phyloP scores from a whole-genome alignment of 2,329 filamentous ascomycete species.

The Colletotrichum karsti region DNA sequence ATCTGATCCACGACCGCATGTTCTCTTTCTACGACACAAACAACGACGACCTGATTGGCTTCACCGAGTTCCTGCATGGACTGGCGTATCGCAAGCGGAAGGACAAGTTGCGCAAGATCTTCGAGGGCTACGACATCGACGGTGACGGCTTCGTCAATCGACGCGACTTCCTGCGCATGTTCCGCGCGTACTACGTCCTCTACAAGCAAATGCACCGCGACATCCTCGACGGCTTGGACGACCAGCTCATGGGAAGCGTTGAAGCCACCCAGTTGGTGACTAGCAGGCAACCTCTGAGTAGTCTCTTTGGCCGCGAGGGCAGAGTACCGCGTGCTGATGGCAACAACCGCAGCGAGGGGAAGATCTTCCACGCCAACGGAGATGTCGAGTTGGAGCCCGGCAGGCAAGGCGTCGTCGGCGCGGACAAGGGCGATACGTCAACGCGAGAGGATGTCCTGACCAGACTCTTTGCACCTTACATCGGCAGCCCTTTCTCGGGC shows the following conservation, averaged over 20 bases:
- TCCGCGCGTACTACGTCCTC: conserved; percentile 89
- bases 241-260: conserved; percentile 78
- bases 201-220: conserved; percentile 91
- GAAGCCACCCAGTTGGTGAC: conserved; percentile 81
- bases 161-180: conserved; percentile 89
- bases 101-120: conserved; percentile 77
- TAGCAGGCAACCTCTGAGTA: conserved; percentile 79
- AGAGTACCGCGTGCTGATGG: conserved; percentile 71
- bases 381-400: conserved; percentile 71
- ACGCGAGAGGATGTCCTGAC: conserved; percentile 69
- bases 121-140: conserved; percentile 92
- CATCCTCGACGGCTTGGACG: conserved; percentile 79
- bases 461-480: conserved; percentile 53
- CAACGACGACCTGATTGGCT: conserved; percentile 87
- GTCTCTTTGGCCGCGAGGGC: conserved; percentile 77
- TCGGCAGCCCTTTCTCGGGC: conserved; percentile 33
- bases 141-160: conserved; percentile 86
- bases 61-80: conserved; percentile 89
- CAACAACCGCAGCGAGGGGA: conserved; percentile 71
- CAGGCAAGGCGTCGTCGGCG: conserved; percentile 63
- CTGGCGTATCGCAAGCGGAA: conserved; percentile 75
- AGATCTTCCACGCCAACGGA: conserved; percentile 68
- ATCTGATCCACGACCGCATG: conserved; percentile 94
- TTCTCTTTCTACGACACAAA: conserved; percentile 97
- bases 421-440: conserved; percentile 67